Percentiles rank a stretch among this genome's conserved stretches.
phyloP scores from a whole-genome alignment of 306 rosid species.

The Nissolia schottii region DNA sequence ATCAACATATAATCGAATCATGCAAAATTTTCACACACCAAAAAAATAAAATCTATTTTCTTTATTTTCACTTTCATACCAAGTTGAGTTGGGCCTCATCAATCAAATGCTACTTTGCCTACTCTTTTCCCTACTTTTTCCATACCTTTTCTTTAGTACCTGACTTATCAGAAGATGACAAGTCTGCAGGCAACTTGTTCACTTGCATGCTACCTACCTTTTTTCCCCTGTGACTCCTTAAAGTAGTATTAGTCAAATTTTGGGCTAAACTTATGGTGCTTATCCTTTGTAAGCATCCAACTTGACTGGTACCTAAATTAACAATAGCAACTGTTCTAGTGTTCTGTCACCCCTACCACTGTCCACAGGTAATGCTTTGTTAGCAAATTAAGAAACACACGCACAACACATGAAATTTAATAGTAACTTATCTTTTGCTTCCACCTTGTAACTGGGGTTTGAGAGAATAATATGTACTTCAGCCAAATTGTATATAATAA shows the following conservation, averaged over 20 bases:
- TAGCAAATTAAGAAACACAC: not conserved
- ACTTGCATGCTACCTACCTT: not conserved
- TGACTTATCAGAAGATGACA: conserved; percentile 16
- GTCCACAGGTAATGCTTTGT: not conserved
- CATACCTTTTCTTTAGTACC: not conserved
- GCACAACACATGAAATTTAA: not conserved
- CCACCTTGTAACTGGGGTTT: not conserved
- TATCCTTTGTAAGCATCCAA: conserved; percentile 8
- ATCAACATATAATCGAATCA: no score
- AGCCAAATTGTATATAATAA: not conserved
- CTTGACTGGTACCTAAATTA: not conserved
- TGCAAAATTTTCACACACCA: no score
- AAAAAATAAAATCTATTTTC: no score
- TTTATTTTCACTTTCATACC: conserved; percentile 21
- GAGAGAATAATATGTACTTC: not conserved
- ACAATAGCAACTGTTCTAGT: not conserved
- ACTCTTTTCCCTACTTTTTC: conserved; percentile 19
- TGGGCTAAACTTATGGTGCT: not conserved
- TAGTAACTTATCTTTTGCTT: not conserved
- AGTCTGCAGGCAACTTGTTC: conserved; percentile 13
- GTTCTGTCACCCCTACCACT: not conserved
- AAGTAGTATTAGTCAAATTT: not conserved
- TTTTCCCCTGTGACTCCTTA: not conserved
- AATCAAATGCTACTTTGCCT: conserved; percentile 21
- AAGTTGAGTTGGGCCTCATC: not conserved